phyloP scores from a whole-genome alignment of 495 filamentous ascomycete genomes.

The Penicillium lagena region DNA sequence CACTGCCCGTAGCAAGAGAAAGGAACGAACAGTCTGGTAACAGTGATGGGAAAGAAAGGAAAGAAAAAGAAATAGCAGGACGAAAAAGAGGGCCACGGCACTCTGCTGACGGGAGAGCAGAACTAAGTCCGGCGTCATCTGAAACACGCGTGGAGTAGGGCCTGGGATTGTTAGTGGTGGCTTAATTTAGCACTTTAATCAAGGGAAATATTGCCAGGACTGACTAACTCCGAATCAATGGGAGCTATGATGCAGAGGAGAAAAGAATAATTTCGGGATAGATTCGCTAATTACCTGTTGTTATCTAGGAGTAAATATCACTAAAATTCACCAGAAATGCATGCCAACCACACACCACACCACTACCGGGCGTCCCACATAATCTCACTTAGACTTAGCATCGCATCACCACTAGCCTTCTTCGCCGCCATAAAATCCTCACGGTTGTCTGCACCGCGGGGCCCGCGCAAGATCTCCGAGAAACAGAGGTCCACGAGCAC shows the following conservation, averaged over 20 bases:
- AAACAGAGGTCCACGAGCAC: constrained; percentile 79
- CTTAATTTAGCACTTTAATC: too few species aligned
- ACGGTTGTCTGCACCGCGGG: constrained; percentile 55
- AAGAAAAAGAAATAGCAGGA: neutral
- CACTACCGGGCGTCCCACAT: constrained; percentile 58
- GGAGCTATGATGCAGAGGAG: too few species aligned
- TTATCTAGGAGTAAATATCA: too few species aligned
- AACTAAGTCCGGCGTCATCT: constrained; percentile 20
- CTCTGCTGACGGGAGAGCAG: constrained; percentile 9
- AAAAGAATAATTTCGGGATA: too few species aligned
- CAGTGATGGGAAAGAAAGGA: neutral
- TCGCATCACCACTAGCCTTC: constrained; percentile 67
- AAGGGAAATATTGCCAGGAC: too few species aligned
- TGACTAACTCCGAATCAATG: too few species aligned
- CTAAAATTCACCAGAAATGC: too few species aligned
- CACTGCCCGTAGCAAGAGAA: neutral
- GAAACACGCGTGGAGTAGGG: constrained; percentile 27
- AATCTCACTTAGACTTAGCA: constrained; percentile 70
- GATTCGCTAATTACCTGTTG: too few species aligned
- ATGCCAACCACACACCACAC: too few species aligned
- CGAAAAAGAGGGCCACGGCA: neutral
- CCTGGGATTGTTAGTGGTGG: too few species aligned
- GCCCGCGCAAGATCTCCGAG: constrained; percentile 60
- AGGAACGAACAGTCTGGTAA: constrained; percentile 5
- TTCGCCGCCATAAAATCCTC: constrained; percentile 68